phyloP scores from a whole-genome alignment of 441 rosid genomes.

The Eruca vesicaria region DNA sequence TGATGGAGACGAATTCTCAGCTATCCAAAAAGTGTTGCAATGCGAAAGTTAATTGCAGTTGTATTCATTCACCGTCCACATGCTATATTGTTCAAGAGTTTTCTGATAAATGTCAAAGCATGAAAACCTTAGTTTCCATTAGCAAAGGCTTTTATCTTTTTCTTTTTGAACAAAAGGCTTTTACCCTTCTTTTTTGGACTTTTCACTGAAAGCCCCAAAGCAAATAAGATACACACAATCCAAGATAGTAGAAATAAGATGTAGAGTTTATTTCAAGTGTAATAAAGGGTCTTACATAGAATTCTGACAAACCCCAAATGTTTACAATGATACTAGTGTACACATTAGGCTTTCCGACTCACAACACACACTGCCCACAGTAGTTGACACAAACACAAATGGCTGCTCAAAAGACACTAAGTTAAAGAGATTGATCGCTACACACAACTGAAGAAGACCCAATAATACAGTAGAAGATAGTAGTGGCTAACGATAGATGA shows the following conservation, averaged over 20 bases:
- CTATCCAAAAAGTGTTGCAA: slow-evolving; percentile 23
- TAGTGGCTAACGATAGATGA: slow-evolving; percentile 9
- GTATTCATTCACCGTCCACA: background rate
- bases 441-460: slow-evolving; percentile 22
- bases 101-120: background rate
- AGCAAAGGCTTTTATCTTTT: background rate
- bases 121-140: background rate
- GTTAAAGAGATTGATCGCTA: slow-evolving; percentile 23
- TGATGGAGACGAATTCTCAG: slow-evolving; percentile 13
- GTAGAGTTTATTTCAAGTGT: background rate
- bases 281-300: slow-evolving; percentile 12
- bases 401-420: slow-evolving; percentile 13
- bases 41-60: slow-evolving; percentile 1
- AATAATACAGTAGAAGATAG: slow-evolving; percentile 7
- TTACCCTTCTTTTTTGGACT: background rate
- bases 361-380: slow-evolving; percentile 22
- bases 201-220: background rate
- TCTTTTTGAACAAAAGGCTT: background rate
- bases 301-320: slow-evolving; percentile 27
- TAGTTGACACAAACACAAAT: slow-evolving; percentile 16
- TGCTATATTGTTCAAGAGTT: background rate
- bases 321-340: slow-evolving; percentile 25
- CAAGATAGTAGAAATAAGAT: background rate
- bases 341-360: slow-evolving; percentile 17
- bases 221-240: background rate